Evolutionary conservation across 805 yeast genomes (phyloP).

Genomic region (Lachancea mirantina): DNA sequence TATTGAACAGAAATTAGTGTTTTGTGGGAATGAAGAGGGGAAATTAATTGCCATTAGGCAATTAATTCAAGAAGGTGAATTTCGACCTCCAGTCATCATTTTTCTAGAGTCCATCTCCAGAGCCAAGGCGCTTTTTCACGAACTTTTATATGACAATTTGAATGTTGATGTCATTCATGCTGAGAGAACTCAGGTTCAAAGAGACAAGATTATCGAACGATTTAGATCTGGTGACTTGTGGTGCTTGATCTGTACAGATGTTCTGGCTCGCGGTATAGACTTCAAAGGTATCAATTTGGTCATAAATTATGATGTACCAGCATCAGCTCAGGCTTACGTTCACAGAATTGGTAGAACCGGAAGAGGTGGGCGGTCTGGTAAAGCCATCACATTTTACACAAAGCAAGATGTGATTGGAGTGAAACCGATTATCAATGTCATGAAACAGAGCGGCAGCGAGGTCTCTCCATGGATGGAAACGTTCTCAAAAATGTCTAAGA

Average conservation of each 20-base stretch:
- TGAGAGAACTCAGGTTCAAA: slow-evolving; percentile 81
- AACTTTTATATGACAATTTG: slow-evolving; percentile 79
- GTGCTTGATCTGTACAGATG: slow-evolving; percentile 96
- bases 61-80: slow-evolving; percentile 73
- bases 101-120: slow-evolving; percentile 87
- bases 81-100: slow-evolving; percentile 87
- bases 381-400: slow-evolving; percentile 87
- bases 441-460: slow-evolving; percentile 82
- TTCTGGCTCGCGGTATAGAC: slow-evolving; percentile 92
- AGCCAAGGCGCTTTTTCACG: slow-evolving; percentile 93
- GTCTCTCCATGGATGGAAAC: slow-evolving; percentile 78
- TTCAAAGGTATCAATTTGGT: slow-evolving; percentile 93
- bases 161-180: slow-evolving; percentile 96
- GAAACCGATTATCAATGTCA: slow-evolving; percentile 83
- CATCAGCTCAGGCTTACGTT: slow-evolving; percentile 86
- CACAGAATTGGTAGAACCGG: slow-evolving; percentile 99
- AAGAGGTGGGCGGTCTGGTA: slow-evolving; percentile 82
- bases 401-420: slow-evolving; percentile 75
- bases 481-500: slow-evolving; percentile 55
- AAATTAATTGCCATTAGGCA: slow-evolving; percentile 87
- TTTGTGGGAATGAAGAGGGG: slow-evolving; percentile 94
- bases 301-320: slow-evolving; percentile 94
- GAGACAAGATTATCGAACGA: slow-evolving; percentile 75
- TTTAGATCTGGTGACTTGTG: slow-evolving; percentile 88
- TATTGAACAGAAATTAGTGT: slow-evolving; percentile 76